phyloP scores from a whole-genome alignment of 345 rosid species.

The Eucalyptus caleyi region DNA sequence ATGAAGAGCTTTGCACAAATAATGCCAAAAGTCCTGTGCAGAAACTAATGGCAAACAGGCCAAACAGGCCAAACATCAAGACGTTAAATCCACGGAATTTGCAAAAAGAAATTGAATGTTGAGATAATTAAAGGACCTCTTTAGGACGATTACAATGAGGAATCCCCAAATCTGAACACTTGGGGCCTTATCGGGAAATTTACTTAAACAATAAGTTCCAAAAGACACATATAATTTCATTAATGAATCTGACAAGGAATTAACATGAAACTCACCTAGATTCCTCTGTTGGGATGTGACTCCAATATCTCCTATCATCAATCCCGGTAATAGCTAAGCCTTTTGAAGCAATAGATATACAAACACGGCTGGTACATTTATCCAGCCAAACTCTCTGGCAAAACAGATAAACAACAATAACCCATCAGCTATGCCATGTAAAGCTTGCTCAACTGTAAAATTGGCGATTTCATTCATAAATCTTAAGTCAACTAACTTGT shows the following conservation, averaged over 20 bases:
- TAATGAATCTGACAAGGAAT: not conserved
- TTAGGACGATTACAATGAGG: not conserved
- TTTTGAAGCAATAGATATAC: slow-evolving; percentile 52
- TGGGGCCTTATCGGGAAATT: not conserved
- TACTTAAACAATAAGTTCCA: not conserved
- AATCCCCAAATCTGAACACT: not conserved
- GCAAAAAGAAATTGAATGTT: not conserved
- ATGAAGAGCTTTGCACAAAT: not conserved
- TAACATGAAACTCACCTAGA: slow-evolving; percentile 50
- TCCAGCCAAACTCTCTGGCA: slow-evolving; percentile 82
- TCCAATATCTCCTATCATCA: slow-evolving; percentile 96
- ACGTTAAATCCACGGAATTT: not conserved
- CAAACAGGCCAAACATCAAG: not conserved
- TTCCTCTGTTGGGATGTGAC: slow-evolving; percentile 62
- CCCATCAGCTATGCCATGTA: not conserved
- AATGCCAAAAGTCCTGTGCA: not conserved
- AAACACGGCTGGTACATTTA: slow-evolving; percentile 54
- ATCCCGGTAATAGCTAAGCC: slow-evolving; percentile 73
- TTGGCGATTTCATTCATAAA: not conserved
- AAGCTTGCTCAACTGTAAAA: not conserved
- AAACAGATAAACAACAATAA: not conserved
- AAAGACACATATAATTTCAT: not conserved
- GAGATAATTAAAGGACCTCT: not conserved
- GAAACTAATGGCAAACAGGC: not conserved
- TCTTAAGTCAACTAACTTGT: not conserved